Evolutionary conservation across 1,284 basidiomycete genomes (phyloP), one percentile per base, ranked within the genome.

Genomic region (Albatrellus sp.): DNA sequence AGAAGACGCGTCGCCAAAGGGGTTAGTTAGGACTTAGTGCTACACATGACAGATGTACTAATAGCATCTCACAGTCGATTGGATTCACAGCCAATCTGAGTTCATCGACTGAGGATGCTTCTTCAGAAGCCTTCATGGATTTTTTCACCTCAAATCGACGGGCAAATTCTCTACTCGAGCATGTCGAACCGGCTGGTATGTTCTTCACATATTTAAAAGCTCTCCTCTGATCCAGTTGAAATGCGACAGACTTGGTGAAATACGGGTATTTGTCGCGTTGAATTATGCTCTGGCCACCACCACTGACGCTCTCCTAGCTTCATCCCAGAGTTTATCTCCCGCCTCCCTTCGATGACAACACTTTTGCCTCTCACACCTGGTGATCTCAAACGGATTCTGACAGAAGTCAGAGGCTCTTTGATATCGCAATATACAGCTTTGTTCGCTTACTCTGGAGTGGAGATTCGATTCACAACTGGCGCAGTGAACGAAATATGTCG

Each of bases 321-420:
- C 51, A 97, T 98, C 47, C 93, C 93, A 8, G 93, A 96, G 63
- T 96, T 97, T 57, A 74, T 94, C 35, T 91, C 89, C 17, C 84
- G 93, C 29, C 64, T 96, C 14, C 93, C 93, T 3, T 85, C 90
- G 30, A 71, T 92, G 34, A 90, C 91, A 1, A 80, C 89, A 0
- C 72, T 98, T 9, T 66, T 82, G 12, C 80, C 88, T 3, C 70
- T 98, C 1, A 67, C 60, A 59, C 77, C 65, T 56, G 70, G 55
- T 44, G 93, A 97, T 58, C 71, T 98, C 8, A 75, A 91, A n/a
- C 76, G 82, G 10, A 88, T 98, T 48, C 70, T 98, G 38, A 90
- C 84, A 1, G 91, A 97, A 55, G 91, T 97, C 36, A 80, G 82
- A 52, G 91, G 93, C 37, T 89, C 88, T 0, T 72, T 97, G 10